These are phyloP conservation scores for Vitellaria paradoxa DNA, from an alignment of 179 eudicot genomes.

Conservation along the genomic window DNA sequence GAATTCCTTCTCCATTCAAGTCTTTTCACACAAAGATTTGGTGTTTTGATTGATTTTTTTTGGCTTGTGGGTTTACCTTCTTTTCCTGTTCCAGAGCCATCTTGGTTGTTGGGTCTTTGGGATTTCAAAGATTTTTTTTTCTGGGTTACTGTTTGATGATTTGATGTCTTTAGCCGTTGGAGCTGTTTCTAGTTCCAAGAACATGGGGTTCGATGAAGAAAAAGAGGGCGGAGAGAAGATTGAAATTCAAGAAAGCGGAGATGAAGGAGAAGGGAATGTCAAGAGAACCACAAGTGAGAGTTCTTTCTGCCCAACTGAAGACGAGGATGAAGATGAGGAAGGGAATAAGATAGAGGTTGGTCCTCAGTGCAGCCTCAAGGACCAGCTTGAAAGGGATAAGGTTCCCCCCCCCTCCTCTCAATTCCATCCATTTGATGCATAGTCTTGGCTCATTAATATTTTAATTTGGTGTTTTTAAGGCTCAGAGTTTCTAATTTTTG, in stretches of 20 bases:
- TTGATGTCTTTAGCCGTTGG: slow-evolving; percentile 25
- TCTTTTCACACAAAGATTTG: background rate
- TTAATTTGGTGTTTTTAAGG: background rate
- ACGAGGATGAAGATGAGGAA: slow-evolving; percentile 45
- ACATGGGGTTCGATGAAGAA: slow-evolving; percentile 21
- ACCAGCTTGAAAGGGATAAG: slow-evolving; percentile 82
- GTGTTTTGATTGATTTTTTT: too few species aligned
- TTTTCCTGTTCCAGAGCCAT: too few species aligned
- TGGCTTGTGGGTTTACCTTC: too few species aligned
- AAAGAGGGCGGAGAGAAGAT: slow-evolving; percentile 13
- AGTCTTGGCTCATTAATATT: background rate
- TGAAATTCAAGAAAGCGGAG: slow-evolving; percentile 14
- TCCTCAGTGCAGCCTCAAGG: slow-evolving; percentile 61
- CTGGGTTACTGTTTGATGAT: slow-evolving; percentile 13
- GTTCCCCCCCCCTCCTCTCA: too few species aligned
- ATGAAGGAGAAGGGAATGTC: slow-evolving; percentile 1
- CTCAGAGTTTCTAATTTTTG: background rate
- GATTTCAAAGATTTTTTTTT: background rate
- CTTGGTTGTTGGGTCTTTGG: background rate
- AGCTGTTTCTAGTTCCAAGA: slow-evolving; percentile 23
- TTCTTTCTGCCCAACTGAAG: slow-evolving; percentile 10
- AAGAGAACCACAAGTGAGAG: slow-evolving; percentile 28
- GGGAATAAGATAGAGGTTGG: slow-evolving; percentile 47
- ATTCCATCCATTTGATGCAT: background rate
- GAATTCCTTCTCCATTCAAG: background rate